Evolutionary conservation across 2,329 filamentous ascomycete species (phyloP).

Genomic region (Cyclaneusma minus): DNA sequence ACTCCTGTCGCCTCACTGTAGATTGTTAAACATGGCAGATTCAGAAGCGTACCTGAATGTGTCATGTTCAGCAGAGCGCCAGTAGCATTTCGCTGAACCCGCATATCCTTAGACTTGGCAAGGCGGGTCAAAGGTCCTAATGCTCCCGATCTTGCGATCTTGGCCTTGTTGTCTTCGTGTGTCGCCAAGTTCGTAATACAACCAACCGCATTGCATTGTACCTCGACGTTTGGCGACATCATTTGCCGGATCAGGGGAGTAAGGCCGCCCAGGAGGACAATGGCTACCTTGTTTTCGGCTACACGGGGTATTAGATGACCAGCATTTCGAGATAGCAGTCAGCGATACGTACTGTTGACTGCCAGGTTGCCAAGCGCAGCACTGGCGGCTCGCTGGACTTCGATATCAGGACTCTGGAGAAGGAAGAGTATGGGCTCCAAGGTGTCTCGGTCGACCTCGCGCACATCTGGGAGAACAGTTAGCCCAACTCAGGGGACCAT

Average conservation of each 20-base stretch:
- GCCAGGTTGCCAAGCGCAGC: slow-evolving; percentile 91
- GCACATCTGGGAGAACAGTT: slow-evolving; percentile 54
- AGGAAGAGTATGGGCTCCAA: slow-evolving; percentile 92
- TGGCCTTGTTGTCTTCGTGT: slow-evolving; percentile 98
- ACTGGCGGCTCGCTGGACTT: slow-evolving; percentile 92
- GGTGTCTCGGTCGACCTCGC: slow-evolving; percentile 87
- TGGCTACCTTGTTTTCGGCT: slow-evolving; percentile 97
- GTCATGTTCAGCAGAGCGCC: slow-evolving; percentile 98
- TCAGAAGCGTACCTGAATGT: slow-evolving; percentile 60
- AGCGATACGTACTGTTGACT: slow-evolving; percentile 67
- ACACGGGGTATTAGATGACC: slow-evolving; percentile 3
- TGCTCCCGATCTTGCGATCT: slow-evolving; percentile 90
- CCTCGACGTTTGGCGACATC: slow-evolving; percentile 95
- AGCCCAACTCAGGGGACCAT: slow-evolving; percentile 2
- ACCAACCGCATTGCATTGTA: slow-evolving; percentile 96
- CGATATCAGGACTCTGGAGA: slow-evolving; percentile 86
- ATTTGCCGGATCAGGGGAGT: slow-evolving; percentile 91
- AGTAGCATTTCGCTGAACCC: slow-evolving; percentile 93
- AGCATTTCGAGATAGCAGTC: not conserved
- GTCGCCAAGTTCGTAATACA: slow-evolving; percentile 98
- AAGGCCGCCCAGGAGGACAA: slow-evolving; percentile 82
- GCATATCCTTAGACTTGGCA: slow-evolving; percentile 96
- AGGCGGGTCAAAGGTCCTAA: slow-evolving; percentile 79
- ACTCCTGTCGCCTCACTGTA: too few relatives aligned
- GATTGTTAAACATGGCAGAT: not conserved